Percentiles rank a stretch among this genome's conserved stretches.
These are phyloP conservation scores for Xylariaceae sp. DNA, from an alignment of 2,329 filamentous ascomycete genomes.

Conservation along the genomic window DNA sequence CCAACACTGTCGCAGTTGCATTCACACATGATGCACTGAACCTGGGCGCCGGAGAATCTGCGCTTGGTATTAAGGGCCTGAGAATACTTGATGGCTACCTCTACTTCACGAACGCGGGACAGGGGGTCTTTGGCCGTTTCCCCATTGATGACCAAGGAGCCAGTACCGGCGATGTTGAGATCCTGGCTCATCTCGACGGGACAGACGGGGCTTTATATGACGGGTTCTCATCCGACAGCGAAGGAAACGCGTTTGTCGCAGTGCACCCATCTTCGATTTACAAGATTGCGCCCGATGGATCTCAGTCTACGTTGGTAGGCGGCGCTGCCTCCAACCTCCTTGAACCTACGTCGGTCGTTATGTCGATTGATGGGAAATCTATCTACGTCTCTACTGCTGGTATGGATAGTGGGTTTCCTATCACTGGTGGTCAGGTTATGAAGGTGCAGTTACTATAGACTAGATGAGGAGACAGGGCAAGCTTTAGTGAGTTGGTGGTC, in stretches of 20 bases:
- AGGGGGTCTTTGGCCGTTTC: slow-evolving; percentile 14
- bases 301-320: slow-evolving; percentile 16
- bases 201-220: slow-evolving; percentile 8
- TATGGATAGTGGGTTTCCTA: slow-evolving; percentile 7
- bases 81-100: slow-evolving; percentile 14
- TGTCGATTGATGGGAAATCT: slow-evolving; percentile 17
- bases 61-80: slow-evolving; percentile 22
- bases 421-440: slow-evolving; percentile 16
- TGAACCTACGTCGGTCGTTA: slow-evolving; percentile 18
- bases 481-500: neutral
- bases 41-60: neutral
- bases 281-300: slow-evolving; percentile 19
- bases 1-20: slow-evolving; percentile 12
- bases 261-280: slow-evolving; percentile 18
- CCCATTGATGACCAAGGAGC: slow-evolving; percentile 17
- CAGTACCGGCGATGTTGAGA: slow-evolving; percentile 15
- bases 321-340: slow-evolving; percentile 8
- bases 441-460: slow-evolving; percentile 3
- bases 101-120: slow-evolving; percentile 25
- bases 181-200: slow-evolving; percentile 12
- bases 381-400: slow-evolving; percentile 22
- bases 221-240: slow-evolving; percentile 20
- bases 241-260: slow-evolving; percentile 20
- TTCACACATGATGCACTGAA: slow-evolving; percentile 14
- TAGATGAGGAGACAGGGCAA: neutral